These are phyloP conservation scores for Striga asiatica DNA, from an alignment of 257 asterid species.

Conservation along the genomic window DNA sequence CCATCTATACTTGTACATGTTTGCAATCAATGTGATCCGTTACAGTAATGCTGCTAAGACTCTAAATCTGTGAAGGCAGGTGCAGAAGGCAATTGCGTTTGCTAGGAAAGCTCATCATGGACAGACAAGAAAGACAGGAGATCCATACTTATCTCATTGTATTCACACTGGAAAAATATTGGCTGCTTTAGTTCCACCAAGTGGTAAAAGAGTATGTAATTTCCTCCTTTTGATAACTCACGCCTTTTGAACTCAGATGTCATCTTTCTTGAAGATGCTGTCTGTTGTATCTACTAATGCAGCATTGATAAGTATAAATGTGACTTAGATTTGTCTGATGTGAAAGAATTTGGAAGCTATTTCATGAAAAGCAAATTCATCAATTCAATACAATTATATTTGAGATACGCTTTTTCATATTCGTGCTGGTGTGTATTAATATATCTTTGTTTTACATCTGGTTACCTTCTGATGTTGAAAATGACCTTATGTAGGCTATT, in stretches of 20 bases:
- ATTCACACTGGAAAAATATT: constrained; percentile 82
- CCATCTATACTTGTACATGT: constrained; percentile 34
- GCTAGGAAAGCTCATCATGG: constrained; percentile 92
- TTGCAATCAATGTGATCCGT: constrained; percentile 14
- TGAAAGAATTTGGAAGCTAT: not conserved
- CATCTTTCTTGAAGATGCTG: not conserved
- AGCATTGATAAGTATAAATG: not conserved
- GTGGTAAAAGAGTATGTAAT: constrained; percentile 61
- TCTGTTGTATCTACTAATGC: not conserved
- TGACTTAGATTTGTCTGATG: not conserved
- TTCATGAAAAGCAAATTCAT: not conserved
- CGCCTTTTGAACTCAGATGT: constrained; percentile 6
- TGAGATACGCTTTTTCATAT: not conserved
- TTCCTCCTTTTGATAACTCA: constrained; percentile 9
- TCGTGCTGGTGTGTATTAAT: not conserved
- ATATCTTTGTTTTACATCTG: not conserved
- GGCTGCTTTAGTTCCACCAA: constrained; percentile 75
- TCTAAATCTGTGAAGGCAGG: constrained; percentile 83
- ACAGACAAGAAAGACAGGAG: constrained; percentile 90
- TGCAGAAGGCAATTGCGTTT: constrained; percentile 89
- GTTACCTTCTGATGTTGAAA: constrained; percentile 13
- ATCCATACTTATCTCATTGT: constrained; percentile 90
- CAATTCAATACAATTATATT: not conserved
- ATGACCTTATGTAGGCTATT: constrained; percentile 43
- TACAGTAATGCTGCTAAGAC: constrained; percentile 28